Conservation (phyloP, 305 asterid genomes). For the Fraxinus platypoda region DNA sequence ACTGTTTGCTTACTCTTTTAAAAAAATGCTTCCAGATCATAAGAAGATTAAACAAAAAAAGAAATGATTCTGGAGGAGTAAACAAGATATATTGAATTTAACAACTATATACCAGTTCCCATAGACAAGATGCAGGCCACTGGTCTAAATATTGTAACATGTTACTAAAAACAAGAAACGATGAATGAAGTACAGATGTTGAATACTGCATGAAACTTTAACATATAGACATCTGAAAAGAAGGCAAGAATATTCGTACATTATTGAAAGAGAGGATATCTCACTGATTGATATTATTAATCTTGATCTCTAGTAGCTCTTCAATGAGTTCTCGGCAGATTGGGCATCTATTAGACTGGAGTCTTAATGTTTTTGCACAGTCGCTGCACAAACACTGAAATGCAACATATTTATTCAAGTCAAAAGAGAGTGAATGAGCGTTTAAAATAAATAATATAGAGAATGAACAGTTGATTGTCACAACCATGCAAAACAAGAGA, state of each 20-base stretch:
- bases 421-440: background rate
- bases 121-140: background rate
- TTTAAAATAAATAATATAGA: background rate
- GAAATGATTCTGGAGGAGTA: background rate
- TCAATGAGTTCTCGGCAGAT: conserved; percentile 62
- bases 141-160: background rate
- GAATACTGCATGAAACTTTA: conserved; percentile 30
- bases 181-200: conserved; percentile 23
- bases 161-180: background rate
- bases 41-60: background rate
- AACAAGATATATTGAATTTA: background rate
- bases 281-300: conserved; percentile 33
- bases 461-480: background rate
- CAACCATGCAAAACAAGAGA: background rate
- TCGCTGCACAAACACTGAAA: conserved; percentile 65
- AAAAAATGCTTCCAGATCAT: background rate
- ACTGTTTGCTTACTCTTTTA: background rate
- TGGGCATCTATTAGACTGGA: conserved; percentile 66
- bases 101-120: background rate
- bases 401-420: conserved; percentile 9
- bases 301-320: conserved; percentile 52
- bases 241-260: conserved; percentile 12
- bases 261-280: conserved; percentile 12
- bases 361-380: conserved; percentile 61
- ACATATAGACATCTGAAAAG: conserved; percentile 13